Evolutionary conservation across 2,329 filamentous ascomycete genomes (phyloP).

Genomic region (Didymella pinodella): DNA sequence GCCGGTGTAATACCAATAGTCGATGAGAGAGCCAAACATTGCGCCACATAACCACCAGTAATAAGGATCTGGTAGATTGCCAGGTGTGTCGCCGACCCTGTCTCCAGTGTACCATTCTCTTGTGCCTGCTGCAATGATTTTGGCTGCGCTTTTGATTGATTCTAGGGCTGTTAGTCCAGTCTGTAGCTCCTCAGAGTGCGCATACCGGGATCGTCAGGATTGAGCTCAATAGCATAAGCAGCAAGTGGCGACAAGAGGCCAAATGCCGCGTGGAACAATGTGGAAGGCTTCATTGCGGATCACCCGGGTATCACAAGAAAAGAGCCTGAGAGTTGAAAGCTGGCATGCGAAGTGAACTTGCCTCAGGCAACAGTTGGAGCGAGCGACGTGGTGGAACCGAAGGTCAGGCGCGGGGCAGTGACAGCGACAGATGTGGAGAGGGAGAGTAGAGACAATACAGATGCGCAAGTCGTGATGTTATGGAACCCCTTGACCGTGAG

Average conservation of each 20-base stretch:
- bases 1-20: conserved; percentile 51
- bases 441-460: background rate
- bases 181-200: background rate
- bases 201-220: conserved; percentile 32
- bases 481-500: conserved; percentile 28
- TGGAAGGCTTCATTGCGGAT: conserved; percentile 34
- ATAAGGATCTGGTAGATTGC: conserved; percentile 58
- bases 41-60: conserved; percentile 54
- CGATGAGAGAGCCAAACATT: conserved; percentile 48
- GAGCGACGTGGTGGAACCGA: conserved; percentile 20
- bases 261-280: conserved; percentile 21
- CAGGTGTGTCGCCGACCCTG: conserved; percentile 64
- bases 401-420: conserved; percentile 4
- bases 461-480: conserved; percentile 26
- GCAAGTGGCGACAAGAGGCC: conserved; percentile 30
- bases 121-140: conserved; percentile 66
- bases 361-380: conserved; percentile 17
- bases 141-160: conserved; percentile 68
- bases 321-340: background rate
- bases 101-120: conserved; percentile 73
- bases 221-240: conserved; percentile 29
- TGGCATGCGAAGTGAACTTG: conserved; percentile 23
- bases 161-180: conserved; percentile 50
- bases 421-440: conserved; percentile 9
- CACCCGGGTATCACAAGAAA: conserved; percentile 19